These are phyloP conservation scores for Sordaria brevicollis DNA, from an alignment of 495 filamentous ascomycete genomes.

Conservation along the genomic window DNA sequence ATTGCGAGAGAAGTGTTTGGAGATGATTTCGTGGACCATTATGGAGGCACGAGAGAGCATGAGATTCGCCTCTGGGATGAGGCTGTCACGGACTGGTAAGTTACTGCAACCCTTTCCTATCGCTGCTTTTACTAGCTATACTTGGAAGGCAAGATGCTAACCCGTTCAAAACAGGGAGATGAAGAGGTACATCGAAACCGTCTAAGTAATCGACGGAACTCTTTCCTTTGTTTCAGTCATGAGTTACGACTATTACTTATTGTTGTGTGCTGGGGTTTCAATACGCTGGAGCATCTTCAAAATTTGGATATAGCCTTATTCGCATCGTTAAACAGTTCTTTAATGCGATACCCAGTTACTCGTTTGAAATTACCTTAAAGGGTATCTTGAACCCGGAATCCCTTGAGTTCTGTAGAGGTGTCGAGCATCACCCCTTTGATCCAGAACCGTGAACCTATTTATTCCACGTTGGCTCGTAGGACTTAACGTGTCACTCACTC, in stretches of 20 bases:
- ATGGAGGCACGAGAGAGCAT: conserved; percentile 83
- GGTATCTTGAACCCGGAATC: too few relatives aligned
- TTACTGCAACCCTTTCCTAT: neutral
- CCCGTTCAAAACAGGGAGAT: conserved; percentile 48
- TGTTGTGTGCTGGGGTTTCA: neutral
- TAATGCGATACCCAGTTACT: neutral
- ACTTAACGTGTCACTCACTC: too few relatives aligned
- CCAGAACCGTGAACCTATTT: too few relatives aligned
- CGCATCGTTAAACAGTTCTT: neutral
- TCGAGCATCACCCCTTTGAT: too few relatives aligned
- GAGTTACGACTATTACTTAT: neutral
- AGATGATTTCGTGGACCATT: conserved; percentile 92
- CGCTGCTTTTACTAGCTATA: too few relatives aligned
- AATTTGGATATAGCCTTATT: neutral
- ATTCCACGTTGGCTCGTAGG: too few relatives aligned
- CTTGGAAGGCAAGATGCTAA: conserved; percentile 6
- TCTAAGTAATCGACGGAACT: conserved; percentile 28
- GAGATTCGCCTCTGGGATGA: conserved; percentile 90
- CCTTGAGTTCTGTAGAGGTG: too few relatives aligned
- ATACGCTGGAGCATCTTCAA: neutral
- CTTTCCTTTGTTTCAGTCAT: neutral
- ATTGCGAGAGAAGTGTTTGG: conserved; percentile 87
- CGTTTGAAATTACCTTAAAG: too few relatives aligned
- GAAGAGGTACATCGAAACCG: conserved; percentile 63
- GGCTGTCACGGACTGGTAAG: conserved; percentile 86